These are phyloP conservation scores for Quillaja saponaria DNA, from an alignment of 306 rosid species.

Conservation along the genomic window DNA sequence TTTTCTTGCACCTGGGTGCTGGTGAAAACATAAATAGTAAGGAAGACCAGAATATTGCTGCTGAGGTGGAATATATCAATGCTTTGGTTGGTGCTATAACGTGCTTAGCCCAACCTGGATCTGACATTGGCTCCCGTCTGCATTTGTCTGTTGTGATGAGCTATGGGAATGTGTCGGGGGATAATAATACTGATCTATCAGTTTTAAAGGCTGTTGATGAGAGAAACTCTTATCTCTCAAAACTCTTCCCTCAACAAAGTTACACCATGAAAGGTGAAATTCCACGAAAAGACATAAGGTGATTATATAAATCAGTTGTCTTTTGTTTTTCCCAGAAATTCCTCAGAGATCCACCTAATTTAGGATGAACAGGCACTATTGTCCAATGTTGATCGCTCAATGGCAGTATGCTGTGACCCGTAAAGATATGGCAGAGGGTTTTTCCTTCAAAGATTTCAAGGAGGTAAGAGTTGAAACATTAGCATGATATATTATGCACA, in stretches of 20 bases:
- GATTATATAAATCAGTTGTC: slow-evolving; percentile 30
- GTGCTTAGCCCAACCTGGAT: slow-evolving; percentile 53
- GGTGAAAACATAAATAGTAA: slow-evolving; percentile 43
- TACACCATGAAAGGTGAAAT: slow-evolving; percentile 77
- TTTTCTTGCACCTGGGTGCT: slow-evolving; percentile 74
- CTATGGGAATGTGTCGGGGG: slow-evolving; percentile 58
- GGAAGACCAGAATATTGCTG: slow-evolving; percentile 40
- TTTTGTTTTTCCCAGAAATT: slow-evolving; percentile 17
- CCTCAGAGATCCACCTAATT: slow-evolving; percentile 22
- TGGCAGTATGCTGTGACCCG: slow-evolving; percentile 91
- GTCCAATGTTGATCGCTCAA: slow-evolving; percentile 84
- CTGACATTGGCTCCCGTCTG: slow-evolving; percentile 65
- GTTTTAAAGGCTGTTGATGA: slow-evolving; percentile 42
- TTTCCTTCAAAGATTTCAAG: slow-evolving; percentile 70
- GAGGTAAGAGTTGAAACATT: slow-evolving; percentile 51
- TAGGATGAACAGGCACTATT: slow-evolving; percentile 64
- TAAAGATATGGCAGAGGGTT: slow-evolving; percentile 62
- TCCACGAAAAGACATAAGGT: slow-evolving; percentile 74
- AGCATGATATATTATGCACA: slow-evolving; percentile 18
- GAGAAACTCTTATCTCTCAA: slow-evolving; percentile 45
- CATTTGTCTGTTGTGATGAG: slow-evolving; percentile 82
- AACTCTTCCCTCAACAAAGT: slow-evolving; percentile 75
- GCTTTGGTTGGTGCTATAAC: slow-evolving; percentile 67
- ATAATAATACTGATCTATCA: slow-evolving; percentile 48
- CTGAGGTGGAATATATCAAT: slow-evolving; percentile 55